Conservation (phyloP, 169 alveolate species). For the Plasmodium gonderi region DNA sequence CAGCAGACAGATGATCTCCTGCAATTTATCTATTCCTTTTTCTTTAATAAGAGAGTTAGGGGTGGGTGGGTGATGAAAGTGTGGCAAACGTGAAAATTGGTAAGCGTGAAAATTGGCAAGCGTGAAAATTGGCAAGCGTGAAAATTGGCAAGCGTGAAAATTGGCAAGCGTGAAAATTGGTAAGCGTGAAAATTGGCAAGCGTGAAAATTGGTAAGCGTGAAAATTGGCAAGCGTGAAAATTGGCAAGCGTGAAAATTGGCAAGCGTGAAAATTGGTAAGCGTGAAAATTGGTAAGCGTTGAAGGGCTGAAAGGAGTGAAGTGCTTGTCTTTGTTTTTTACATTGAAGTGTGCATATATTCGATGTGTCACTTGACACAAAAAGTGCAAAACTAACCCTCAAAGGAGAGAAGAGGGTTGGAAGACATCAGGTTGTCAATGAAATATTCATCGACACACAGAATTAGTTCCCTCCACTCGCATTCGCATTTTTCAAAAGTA, state of each 20-base stretch:
- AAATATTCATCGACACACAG: background rate
- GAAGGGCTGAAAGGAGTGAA: background rate
- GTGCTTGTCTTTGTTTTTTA: background rate
- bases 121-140: background rate
- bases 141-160: background rate
- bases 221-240: background rate
- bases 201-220: background rate
- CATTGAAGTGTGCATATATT: no score
- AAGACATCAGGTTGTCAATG: constrained; percentile 37
- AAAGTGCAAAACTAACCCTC: constrained; percentile 40
- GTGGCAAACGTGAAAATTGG: no score
- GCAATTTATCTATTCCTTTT: constrained; percentile 21
- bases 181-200: background rate
- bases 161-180: background rate
- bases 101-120: background rate
- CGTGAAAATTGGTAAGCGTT: background rate
- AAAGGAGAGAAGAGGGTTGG: constrained; percentile 23
- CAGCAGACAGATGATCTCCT: background rate
- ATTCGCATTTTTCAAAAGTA: background rate
- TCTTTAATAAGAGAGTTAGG: background rate
- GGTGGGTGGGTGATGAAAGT: no score
- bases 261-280: background rate
- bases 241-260: background rate
- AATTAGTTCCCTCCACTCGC: constrained; percentile 41
- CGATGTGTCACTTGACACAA: no score